phyloP scores from a whole-genome alignment of 2,329 filamentous ascomycete species.

The Fusarium sororula region DNA sequence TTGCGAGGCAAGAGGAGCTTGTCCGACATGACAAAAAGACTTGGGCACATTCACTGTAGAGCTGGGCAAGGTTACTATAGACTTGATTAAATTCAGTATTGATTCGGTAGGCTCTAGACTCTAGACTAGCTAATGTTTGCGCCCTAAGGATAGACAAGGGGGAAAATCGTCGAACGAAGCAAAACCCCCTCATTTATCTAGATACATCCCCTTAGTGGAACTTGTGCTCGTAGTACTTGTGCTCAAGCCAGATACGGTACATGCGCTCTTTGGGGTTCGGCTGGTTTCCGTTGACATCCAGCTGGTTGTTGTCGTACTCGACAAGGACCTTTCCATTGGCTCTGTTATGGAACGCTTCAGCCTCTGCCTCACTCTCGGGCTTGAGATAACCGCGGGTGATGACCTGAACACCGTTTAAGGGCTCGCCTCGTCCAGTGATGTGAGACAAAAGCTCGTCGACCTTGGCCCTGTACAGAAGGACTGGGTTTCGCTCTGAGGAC shows the following conservation, averaged over 20 bases:
- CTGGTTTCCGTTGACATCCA: neutral
- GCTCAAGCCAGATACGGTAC: neutral
- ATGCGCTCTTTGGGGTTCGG: neutral
- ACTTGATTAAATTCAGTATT: fast-evolving
- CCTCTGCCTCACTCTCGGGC: neutral
- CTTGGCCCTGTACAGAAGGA: neutral
- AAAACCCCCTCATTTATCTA: neutral
- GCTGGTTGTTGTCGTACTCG: neutral
- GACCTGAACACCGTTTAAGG: neutral
- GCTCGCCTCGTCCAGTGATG: neutral
- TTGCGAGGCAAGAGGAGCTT: neutral
- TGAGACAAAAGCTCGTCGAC: neutral
- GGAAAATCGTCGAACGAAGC: neutral
- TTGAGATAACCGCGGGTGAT: neutral
- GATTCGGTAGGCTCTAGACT: neutral
- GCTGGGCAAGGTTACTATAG: fast-evolving
- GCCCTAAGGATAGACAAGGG: neutral
- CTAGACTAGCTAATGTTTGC: no score
- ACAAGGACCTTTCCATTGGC: neutral
- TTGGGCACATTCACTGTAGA: neutral
- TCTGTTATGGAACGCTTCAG: neutral
- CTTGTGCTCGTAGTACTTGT: neutral
- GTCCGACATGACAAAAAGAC: no score
- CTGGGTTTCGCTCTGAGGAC: neutral
- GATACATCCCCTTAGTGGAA: neutral